Conservation (phyloP, 345 rosid species). For the Camelina hispida region DNA sequence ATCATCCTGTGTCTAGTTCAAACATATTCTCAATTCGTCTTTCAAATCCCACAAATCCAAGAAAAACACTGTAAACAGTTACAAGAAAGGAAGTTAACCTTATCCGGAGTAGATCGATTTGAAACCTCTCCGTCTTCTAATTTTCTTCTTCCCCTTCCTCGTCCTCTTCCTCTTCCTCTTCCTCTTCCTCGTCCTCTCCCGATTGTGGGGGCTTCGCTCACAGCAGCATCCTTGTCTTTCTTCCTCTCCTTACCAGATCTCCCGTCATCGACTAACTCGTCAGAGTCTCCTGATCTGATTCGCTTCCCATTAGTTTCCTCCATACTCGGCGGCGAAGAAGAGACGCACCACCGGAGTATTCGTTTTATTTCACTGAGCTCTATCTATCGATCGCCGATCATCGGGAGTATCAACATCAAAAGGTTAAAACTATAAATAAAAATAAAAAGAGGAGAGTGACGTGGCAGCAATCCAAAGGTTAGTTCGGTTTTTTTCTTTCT, state of each 20-base stretch:
- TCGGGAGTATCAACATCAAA: not conserved
- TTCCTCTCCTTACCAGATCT: slow-evolving; percentile 25
- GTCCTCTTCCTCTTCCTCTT: slow-evolving; percentile 6
- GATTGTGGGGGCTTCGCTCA: not conserved
- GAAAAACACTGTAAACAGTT: too few species aligned
- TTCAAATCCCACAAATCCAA: not conserved
- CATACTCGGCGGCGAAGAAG: slow-evolving; percentile 5
- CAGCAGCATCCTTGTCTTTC: not conserved
- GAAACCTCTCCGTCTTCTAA: slow-evolving; percentile 8
- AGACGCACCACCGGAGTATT: not conserved
- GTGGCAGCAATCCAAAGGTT: slow-evolving; percentile 16
- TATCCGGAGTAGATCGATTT: slow-evolving; percentile 4
- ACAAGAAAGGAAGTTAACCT: slow-evolving; percentile 8
- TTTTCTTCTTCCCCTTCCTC: slow-evolving; percentile 14
- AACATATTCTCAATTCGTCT: not conserved
- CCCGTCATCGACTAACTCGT: not conserved
- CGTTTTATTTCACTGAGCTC: not conserved
- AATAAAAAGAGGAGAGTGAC: not conserved
- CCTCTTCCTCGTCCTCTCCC: slow-evolving; percentile 26
- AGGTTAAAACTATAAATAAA: too few species aligned
- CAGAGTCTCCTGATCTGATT: slow-evolving; percentile 12
- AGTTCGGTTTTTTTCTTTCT: not conserved
- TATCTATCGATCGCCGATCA: not conserved
- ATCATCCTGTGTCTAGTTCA: slow-evolving; percentile 27
- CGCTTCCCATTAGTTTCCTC: slow-evolving; percentile 26